Evolutionary conservation across 2,329 filamentous ascomycete species (phyloP), one percentile per base, ranked within the genome.

Genomic region (Colletotrichum tropicale): DNA sequence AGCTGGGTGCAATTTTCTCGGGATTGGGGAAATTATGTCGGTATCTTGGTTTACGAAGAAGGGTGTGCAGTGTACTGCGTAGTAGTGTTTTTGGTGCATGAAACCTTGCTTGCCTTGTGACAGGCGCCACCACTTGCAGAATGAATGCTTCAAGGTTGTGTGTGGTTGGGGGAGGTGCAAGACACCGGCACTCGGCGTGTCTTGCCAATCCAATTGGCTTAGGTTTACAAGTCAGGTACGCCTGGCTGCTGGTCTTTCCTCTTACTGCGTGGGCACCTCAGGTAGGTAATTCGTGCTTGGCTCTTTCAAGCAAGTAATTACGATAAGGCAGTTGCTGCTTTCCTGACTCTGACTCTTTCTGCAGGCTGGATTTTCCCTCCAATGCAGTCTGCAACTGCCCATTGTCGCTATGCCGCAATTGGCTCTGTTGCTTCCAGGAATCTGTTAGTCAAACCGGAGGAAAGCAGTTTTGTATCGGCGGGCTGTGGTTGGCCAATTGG

Each of bases 401-500:
- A 61, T 16, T 61, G 58, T 61, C 43, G 43, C 43, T 48, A 32
- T n/a, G 21, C 18, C 30, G 58, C 26, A 61, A 61, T 61, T 61
- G 58, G 30, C 24, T n/a, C 15, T 43, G 61, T 64, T 26, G 34
- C 55, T 61, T 24, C 65, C 43, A 55, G 26, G 30, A 74, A 74
- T 60, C 24, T 26, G 65, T 74, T 71, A 74, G 74, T 76, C 76
- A 74, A 72, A 74, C 62, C 30, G 56, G 66, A 70, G 30, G 30
- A 66, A 66, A 67, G 74, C 70, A 32, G 70, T 68, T 74, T 67
- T 68, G 71, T 83, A 83, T 83, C 81, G 78, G 77, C 65, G 73
- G 64, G 52, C 68, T 76, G 66, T 82, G 80, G 83, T 83, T 83
- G 82, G 82, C 34, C 82, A 83, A 83, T 83, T 79, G 79, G 74